Conservation (phyloP, 83 land plant genomes). For the Picea abies region DNA sequence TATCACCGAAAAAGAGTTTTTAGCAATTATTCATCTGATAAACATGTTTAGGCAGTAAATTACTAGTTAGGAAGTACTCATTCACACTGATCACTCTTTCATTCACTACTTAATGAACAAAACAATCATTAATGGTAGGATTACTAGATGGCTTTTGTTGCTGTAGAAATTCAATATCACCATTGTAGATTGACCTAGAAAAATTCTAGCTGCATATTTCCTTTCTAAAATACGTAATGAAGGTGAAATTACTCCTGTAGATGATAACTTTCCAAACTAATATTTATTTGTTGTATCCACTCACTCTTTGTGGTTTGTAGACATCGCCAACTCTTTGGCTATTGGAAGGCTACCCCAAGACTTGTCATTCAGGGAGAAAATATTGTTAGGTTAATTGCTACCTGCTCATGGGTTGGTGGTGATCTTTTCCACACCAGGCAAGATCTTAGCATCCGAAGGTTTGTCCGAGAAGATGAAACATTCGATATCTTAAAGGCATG, state of each 20-base stretch:
- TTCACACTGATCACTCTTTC: not conserved
- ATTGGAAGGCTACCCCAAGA: not conserved
- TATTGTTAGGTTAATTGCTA: not conserved
- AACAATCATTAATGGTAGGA: not conserved
- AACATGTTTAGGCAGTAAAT: not conserved
- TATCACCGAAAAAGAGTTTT: no score
- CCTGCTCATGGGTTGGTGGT: not conserved
- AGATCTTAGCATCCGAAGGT: not conserved
- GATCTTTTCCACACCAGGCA: not conserved
- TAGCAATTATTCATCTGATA: no score
- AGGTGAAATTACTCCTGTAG: not conserved
- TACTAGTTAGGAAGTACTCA: not conserved
- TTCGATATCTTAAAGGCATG: not conserved
- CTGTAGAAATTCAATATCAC: not conserved
- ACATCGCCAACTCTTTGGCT: not conserved
- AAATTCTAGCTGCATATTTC: not conserved
- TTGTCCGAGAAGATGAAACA: not conserved
- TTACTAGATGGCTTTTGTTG: not conserved
- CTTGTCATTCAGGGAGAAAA: not conserved
- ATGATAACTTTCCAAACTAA: not conserved
- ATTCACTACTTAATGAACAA: not conserved
- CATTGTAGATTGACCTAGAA: not conserved
- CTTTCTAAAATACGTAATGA: not conserved
- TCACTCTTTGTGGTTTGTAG: not conserved
- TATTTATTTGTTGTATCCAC: not conserved